phyloP scores from a whole-genome alignment of 768 basidiomycete genomes.

The Lentinula aciculospora region DNA sequence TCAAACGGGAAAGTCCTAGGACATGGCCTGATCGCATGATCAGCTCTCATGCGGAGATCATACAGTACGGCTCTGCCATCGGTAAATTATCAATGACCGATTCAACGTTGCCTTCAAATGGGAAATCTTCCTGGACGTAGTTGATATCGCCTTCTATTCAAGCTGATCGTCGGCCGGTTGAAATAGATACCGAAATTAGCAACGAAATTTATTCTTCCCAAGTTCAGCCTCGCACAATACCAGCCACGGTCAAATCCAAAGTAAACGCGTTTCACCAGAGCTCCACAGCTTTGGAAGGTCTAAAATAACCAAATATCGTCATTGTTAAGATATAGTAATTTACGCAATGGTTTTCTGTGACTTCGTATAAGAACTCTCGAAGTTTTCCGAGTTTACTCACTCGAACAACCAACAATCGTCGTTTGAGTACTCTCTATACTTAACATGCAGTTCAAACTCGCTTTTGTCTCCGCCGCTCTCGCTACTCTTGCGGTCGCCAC shows the following conservation, averaged over 20 bases:
- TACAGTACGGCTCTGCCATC: not conserved
- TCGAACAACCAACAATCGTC: constrained; percentile 4
- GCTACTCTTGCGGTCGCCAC: constrained; percentile 4
- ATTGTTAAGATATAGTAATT: not conserved
- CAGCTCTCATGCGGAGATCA: not conserved
- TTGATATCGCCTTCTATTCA: no score
- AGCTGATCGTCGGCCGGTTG: not conserved
- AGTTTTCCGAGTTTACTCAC: not conserved
- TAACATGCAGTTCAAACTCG: constrained; percentile 7
- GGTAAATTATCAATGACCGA: not conserved
- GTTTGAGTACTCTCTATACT: not conserved
- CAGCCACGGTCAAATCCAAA: not conserved
- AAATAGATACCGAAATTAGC: not conserved
- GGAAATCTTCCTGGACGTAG: no score
- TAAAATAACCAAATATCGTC: not conserved
- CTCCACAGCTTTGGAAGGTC: not conserved
- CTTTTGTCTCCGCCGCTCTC: not conserved
- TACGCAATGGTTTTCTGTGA: not conserved
- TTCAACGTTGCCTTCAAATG: no score
- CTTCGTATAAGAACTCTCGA: not conserved
- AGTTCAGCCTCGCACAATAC: not conserved
- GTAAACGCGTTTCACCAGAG: not conserved
- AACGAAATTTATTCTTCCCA: not conserved
- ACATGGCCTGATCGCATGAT: not conserved
- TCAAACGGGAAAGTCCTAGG: not conserved